Base-by-base conservation (phyloP, 192 early-diverging fungal genomes). In the Entomortierella lignicola region DNA sequence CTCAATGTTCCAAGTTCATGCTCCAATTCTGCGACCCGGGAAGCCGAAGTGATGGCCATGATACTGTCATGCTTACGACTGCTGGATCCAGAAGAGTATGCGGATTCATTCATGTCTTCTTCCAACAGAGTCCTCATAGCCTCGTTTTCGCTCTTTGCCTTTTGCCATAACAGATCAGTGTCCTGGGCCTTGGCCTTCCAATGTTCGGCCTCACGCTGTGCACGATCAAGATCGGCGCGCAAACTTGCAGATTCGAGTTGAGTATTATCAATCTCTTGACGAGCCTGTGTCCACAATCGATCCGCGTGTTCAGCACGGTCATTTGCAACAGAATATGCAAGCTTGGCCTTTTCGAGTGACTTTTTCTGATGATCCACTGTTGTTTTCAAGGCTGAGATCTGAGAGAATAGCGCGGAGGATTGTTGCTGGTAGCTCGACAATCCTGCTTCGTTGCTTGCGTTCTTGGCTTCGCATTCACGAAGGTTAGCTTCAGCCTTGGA, bases 281-380 rank as follows among this genome's bases (percentile, higher is more conserved):
- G 84, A 12, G 82, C 72, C 34, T 85, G 72, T 13, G 63, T 69
- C 84, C 84, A 85, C n/a, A 72, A 52, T 30, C 71, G 59, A 50
- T 85, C 84, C 0, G 73, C 72, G 57, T 83, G 77, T 60, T 67
- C 65, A 0, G 84, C 71, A 10, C 82, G 71, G 27, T 81, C 77
- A 61, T 69, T 85, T 2, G 82, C 81, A 8, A 68, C 67, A 1
- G 66, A 61, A 25, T 77, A 55, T 1, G 81, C 77, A 17, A 60
- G 12, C 62, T 85, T 85, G 20, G 79, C 72, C 60, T 83, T 85
- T 54, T 85, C 84, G 20, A 85, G 53, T 3, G 82, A 73, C 26
- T 72, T 69, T 58, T 85, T 69, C 56, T 85, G 81, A 44, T 85
- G 84, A 17, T 82, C 81, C 8, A 85, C 60, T 10, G 81, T 81